These are phyloP conservation scores for Pleurotus cornucopiae DNA, from an alignment of 768 basidiomycete species.

Conservation along the genomic window DNA sequence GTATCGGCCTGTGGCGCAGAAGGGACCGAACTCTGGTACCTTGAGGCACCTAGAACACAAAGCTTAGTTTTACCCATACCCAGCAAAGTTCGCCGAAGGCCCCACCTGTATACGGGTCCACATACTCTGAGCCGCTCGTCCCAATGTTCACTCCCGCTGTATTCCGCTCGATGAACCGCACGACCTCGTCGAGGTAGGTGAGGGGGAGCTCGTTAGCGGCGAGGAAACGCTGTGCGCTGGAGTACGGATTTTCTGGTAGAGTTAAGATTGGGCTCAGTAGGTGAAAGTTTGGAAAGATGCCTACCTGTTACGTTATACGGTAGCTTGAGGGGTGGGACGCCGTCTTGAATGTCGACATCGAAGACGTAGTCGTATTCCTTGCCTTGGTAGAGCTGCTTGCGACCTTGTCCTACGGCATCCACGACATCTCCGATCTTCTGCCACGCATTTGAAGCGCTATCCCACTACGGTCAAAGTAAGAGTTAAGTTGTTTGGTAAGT, in stretches of 20 bases:
- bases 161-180: constrained; percentile 90
- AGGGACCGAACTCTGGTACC: constrained; percentile 1
- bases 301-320: constrained; percentile 87
- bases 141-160: constrained; percentile 75
- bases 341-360: constrained; percentile 94
- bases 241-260: constrained; percentile 81
- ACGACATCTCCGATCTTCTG: constrained; percentile 95
- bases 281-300: constrained; percentile 15
- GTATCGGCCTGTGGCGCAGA: background rate
- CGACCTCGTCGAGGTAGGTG: constrained; percentile 85
- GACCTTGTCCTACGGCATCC: constrained; percentile 86
- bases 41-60: constrained; percentile 7
- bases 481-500: background rate
- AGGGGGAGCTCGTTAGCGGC: constrained; percentile 77
- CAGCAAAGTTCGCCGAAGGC: background rate
- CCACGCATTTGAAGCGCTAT: constrained; percentile 64
- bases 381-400: constrained; percentile 89
- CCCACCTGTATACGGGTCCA: constrained; percentile 89
- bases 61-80: constrained; percentile 16
- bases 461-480: constrained; percentile 63
- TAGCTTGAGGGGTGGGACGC: constrained; percentile 86
- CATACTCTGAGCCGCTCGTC: constrained; percentile 50
- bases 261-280: background rate
- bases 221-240: constrained; percentile 87
- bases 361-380: constrained; percentile 99